Evolutionary conservation across 176 grass and related monocot genomes (phyloP).

Genomic region (Musa schizocarpa): DNA sequence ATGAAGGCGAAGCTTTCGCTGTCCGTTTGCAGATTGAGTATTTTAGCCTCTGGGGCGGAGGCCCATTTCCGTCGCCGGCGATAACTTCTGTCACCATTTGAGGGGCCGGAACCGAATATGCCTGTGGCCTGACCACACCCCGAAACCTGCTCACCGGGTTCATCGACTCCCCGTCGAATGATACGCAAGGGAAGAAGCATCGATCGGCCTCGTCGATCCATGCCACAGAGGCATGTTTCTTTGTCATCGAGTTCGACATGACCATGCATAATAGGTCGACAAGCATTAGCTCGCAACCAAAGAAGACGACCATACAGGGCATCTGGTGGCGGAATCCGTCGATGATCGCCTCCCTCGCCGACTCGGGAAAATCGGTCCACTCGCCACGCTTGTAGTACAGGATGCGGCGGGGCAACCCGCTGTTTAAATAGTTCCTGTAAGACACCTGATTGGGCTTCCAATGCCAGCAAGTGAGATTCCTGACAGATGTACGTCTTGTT

Average conservation of each 20-base stretch:
- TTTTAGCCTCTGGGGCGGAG: no score
- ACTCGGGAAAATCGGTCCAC: slow-evolving; percentile 53
- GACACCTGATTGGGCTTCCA: no score
- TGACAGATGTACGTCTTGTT: no score
- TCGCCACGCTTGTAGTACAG: slow-evolving; percentile 57
- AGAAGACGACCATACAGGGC: slow-evolving; percentile 40
- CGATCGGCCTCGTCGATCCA: slow-evolving; percentile 55
- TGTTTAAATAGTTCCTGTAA: slow-evolving; percentile 42
- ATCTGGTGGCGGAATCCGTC: slow-evolving; percentile 39
- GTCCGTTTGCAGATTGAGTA: slow-evolving; percentile 34
- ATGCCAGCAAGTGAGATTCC: no score
- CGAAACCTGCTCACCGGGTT: slow-evolving; percentile 12
- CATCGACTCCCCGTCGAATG: slow-evolving; percentile 42
- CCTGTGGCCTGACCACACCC: slow-evolving; percentile 26
- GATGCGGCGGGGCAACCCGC: slow-evolving; percentile 36
- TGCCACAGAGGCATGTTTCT: slow-evolving; percentile 55
- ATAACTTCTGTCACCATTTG: slow-evolving; percentile 58
- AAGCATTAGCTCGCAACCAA: slow-evolving; percentile 36
- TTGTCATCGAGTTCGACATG: slow-evolving; percentile 39
- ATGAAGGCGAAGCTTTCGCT: slow-evolving; percentile 43
- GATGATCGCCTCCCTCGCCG: slow-evolving; percentile 40
- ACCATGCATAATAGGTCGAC: slow-evolving; percentile 77
- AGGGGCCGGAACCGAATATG: slow-evolving; percentile 24
- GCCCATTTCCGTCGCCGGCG: slow-evolving; percentile 25
- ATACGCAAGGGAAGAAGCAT: slow-evolving; percentile 48